Base-by-base conservation (phyloP, 129 eudicot genomes). In the Pseudognaphalium luteoalbum region DNA sequence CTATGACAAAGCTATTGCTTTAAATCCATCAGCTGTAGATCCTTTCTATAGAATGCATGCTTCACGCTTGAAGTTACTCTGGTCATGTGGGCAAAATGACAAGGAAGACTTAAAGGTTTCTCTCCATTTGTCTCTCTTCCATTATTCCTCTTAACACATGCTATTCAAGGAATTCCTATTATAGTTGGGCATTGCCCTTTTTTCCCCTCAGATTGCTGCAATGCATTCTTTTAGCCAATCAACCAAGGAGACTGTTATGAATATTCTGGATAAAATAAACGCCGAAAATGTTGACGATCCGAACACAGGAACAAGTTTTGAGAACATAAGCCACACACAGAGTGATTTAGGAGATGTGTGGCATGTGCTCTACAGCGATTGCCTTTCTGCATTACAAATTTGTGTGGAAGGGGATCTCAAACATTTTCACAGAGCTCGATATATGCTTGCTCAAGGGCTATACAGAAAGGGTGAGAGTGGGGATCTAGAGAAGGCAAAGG, bases 41-140 rank as follows among this genome's bases (percentile, higher is more conserved):
- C 92, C 99, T 11, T 85, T 94, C 72, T 94, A 94, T 79, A 89
- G 99, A 84, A 87, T 94, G 97, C 99, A 94, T 83, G 99, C 99
- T 77, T 94, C 99, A 42, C 92, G 99, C 80, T 84, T 94, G 85
- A 94, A 94, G 92, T 86, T 94, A 81, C 99, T 94, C 78, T 89
- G 81, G 85, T 84, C 92, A 73, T 84, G 86, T 34, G 86, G 88
- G 77, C 86, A 86, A 73, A 85, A 75, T 75, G 81, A 91, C 82
- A 74, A 72, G 64, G 90, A 89, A 50, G 90, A 86, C 64, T 61
- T 94, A 65, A 91, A 91, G 99, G 99, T 91, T 44, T 61, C 15
- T 44, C 47, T 42, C 35, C 47, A 29, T 67, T 58, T 73, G n/a
- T 54, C 65, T 33, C 44, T 51, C 63, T 42, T 68, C 21, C 60